Conservation (phyloP, 495 filamentous ascomycete genomes). For the Talaromyces borbonicus region DNA sequence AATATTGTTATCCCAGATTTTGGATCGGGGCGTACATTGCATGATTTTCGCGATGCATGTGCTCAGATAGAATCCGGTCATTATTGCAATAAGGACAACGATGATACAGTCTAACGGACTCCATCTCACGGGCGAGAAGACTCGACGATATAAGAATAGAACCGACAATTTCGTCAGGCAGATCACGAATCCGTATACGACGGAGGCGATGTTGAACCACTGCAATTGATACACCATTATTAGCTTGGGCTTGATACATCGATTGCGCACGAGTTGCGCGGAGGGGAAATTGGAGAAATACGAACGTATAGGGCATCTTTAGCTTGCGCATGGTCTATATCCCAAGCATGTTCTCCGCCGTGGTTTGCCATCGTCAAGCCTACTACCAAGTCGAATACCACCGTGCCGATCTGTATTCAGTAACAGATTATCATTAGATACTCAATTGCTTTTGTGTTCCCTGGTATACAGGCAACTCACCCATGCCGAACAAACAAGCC, state of each 20-base stretch:
- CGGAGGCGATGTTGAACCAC: conserved; percentile 22
- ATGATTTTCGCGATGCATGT: conserved; percentile 18
- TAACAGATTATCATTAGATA: not conserved
- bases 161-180: conserved; percentile 22
- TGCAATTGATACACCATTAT: not conserved
- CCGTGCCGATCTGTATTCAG: conserved; percentile 5
- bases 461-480: not conserved
- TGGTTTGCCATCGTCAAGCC: conserved; percentile 15
- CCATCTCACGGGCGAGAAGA: conserved; percentile 20
- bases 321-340: conserved; percentile 16
- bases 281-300: not conserved
- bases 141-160: conserved; percentile 21
- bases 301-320: conserved; percentile 16
- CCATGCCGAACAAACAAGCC: conserved; percentile 4
- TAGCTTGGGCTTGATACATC: not conserved
- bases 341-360: conserved; percentile 25
- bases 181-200: conserved; percentile 20
- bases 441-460: not conserved
- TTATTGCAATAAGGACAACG: conserved; percentile 14
- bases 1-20: conserved; percentile 13
- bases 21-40: conserved; percentile 15
- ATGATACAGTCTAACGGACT: conserved; percentile 18
- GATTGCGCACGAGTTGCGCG: too few species aligned
- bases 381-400: conserved; percentile 7
- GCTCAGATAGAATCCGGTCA: conserved; percentile 15